Percentiles rank a stretch among this genome's conserved stretches.
Conservation (phyloP, 140 eudicot species). For the Anethum foeniculum region DNA sequence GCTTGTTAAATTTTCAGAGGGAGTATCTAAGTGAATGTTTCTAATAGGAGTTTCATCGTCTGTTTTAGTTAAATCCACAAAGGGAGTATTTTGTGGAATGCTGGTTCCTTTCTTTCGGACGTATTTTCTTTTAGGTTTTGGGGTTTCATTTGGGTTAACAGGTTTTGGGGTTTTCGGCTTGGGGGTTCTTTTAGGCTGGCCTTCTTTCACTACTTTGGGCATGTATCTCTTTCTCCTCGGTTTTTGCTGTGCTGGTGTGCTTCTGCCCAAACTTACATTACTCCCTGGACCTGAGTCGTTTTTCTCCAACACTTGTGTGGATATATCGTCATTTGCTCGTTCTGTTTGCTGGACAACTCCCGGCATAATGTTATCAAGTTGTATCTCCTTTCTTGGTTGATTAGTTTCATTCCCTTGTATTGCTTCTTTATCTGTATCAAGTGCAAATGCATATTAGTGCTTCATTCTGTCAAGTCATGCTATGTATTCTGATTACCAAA, state of each 20-base stretch:
- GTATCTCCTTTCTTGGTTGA: constrained; percentile 12
- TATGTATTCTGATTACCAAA: not conserved
- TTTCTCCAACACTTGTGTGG: constrained; percentile 37
- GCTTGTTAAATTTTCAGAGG: constrained; percentile 22
- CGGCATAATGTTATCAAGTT: not conserved
- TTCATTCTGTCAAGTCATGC: not conserved
- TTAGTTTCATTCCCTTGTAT: constrained; percentile 26
- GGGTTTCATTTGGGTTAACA: constrained; percentile 18
- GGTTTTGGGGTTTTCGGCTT: constrained; percentile 35
- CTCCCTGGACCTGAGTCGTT: constrained; percentile 42
- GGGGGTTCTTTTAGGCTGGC: constrained; percentile 37
- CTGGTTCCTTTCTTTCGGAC: constrained; percentile 41
- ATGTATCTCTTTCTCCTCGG: constrained; percentile 65
- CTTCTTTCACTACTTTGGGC: constrained; percentile 76
- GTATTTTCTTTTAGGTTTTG: constrained; percentile 55
- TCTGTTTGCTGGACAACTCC: constrained; percentile 16
- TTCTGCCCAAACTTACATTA: constrained; percentile 32
- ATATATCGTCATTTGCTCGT: constrained; percentile 21
- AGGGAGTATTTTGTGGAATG: constrained; percentile 26
- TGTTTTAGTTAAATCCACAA: not conserved
- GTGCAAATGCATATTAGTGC: not conserved
- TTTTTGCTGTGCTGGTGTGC: constrained; percentile 52
- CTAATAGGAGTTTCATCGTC: constrained; percentile 19
- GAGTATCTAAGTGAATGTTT: constrained; percentile 28
- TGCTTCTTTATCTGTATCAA: not conserved